These are phyloP conservation scores for Halophytophthora polymorphica DNA, from an alignment of 352 stramenopile species.

Conservation along the genomic window DNA sequence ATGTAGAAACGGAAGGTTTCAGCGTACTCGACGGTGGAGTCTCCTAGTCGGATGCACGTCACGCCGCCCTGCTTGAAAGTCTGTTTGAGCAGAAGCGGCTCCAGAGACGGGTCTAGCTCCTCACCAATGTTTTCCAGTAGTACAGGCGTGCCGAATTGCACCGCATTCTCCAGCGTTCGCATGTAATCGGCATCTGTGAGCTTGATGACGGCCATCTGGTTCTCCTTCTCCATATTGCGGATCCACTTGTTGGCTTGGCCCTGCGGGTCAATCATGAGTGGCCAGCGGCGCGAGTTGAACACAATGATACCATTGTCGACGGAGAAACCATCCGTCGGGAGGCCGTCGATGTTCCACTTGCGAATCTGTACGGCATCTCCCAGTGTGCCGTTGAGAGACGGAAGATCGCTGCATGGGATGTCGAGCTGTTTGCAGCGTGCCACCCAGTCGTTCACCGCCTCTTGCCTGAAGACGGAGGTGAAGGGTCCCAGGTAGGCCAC, in stretches of 20 bases:
- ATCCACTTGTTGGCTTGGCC: slow-evolving; percentile 96
- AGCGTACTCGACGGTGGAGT: slow-evolving; percentile 91
- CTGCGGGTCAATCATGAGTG: slow-evolving; percentile 94
- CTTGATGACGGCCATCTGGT: slow-evolving; percentile 92
- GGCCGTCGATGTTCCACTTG: slow-evolving; percentile 94
- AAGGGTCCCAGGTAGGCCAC: slow-evolving; percentile 94
- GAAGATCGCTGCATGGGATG: slow-evolving; percentile 84
- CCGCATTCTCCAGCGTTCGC: slow-evolving; percentile 89
- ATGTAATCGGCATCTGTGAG: slow-evolving; percentile 92
- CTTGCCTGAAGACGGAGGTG: slow-evolving; percentile 83
- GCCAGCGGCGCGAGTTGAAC: slow-evolving; percentile 93
- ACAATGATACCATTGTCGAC: slow-evolving; percentile 95
- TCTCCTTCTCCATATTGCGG: slow-evolving; percentile 91
- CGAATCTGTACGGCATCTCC: slow-evolving; percentile 90
- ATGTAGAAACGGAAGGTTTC: slow-evolving; percentile 94
- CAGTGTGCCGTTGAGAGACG: slow-evolving; percentile 84
- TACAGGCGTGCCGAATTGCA: slow-evolving; percentile 92
- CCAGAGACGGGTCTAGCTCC: slow-evolving; percentile 90
- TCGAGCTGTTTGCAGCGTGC: slow-evolving; percentile 64
- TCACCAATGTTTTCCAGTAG: slow-evolving; percentile 92
- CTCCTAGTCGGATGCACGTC: slow-evolving; percentile 90
- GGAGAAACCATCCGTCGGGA: slow-evolving; percentile 92
- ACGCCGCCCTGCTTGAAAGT: slow-evolving; percentile 93
- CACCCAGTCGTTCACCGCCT: slow-evolving; percentile 81
- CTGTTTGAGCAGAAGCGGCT: slow-evolving; percentile 92